phyloP scores from a whole-genome alignment of 2,329 filamentous ascomycete genomes.

The Amauroascus niger region DNA sequence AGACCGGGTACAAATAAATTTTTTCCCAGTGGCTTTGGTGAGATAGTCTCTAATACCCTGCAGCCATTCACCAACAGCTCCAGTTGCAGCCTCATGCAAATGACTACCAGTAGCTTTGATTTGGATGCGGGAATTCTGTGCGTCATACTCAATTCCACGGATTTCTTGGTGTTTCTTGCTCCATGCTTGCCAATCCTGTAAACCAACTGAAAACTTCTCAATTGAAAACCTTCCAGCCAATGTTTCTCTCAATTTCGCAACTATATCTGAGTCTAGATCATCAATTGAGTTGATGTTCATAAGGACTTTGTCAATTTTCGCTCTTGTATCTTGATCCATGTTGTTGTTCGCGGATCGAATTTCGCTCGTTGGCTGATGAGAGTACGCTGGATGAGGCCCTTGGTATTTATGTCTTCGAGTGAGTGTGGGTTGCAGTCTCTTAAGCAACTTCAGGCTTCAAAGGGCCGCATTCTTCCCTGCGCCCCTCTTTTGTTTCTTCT shows the following conservation, averaged over 20 bases:
- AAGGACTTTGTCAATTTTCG: conserved; percentile 10
- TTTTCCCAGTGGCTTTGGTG: conserved; percentile 4
- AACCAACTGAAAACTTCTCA: conserved; percentile 11
- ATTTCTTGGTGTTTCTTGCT: conserved; percentile 11
- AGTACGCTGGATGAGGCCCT: conserved; percentile 6
- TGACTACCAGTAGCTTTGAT: conserved; percentile 12
- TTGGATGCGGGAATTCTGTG: conserved; percentile 5
- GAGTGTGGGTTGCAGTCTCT: background rate
- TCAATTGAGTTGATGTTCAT: conserved; percentile 11
- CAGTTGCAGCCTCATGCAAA: conserved; percentile 5
- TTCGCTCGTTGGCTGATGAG: conserved; percentile 4
- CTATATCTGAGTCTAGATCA: conserved; percentile 12
- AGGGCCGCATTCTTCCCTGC: background rate
- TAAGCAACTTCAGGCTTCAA: background rate
- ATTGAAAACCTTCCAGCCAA: conserved; percentile 13
- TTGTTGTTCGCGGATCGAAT: background rate
- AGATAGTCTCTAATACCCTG: background rate
- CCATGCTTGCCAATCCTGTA: conserved; percentile 12
- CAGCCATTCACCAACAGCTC: conserved; percentile 11
- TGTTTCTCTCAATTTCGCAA: conserved; percentile 10
- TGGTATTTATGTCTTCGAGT: background rate
- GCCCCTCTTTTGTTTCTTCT: background rate
- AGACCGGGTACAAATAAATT: conserved; percentile 7
- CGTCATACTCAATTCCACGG: conserved; percentile 11
- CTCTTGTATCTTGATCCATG: conserved; percentile 11